A percentile compares a stretch with the other conserved stretches of the same genome.
phyloP scores from a whole-genome alignment of 352 stramenopile species.

The Aphanomyces euteiches region DNA sequence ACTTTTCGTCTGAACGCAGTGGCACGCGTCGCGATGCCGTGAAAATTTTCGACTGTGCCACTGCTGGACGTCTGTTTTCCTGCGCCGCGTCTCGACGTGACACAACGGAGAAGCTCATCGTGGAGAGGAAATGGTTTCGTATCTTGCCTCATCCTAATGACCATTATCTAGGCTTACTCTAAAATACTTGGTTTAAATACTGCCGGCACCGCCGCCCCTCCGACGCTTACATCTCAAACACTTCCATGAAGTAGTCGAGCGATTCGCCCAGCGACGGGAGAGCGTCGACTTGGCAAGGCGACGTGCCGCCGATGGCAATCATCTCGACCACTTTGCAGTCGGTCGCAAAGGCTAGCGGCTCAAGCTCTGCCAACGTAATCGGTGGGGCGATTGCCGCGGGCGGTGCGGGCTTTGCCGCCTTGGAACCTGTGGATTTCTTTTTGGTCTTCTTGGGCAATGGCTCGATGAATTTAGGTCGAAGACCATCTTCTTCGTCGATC shows the following conservation, averaged over 20 bases:
- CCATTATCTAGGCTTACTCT: background rate
- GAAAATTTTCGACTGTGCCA: too few relatives aligned
- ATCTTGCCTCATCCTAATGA: too few relatives aligned
- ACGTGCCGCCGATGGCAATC: background rate
- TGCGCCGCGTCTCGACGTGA: too few relatives aligned
- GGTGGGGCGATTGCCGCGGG: background rate
- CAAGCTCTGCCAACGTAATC: background rate
- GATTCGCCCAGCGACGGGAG: slow-evolving; percentile 5
- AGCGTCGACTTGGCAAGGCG: slow-evolving; percentile 12
- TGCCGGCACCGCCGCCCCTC: background rate
- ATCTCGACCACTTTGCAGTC: background rate
- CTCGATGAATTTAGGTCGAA: background rate
- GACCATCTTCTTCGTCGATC: slow-evolving; percentile 13
- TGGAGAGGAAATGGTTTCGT: too few relatives aligned
- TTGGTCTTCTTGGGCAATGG: background rate
- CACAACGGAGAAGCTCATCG: too few relatives aligned
- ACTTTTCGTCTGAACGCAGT: too few relatives aligned
- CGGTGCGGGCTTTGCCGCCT: background rate
- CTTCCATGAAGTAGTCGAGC: slow-evolving; percentile 16
- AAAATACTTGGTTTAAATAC: background rate
- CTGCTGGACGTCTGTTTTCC: too few relatives aligned
- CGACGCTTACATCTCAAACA: background rate
- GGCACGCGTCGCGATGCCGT: too few relatives aligned
- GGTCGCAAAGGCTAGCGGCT: background rate
- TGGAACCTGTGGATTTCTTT: background rate